Base-by-base conservation (phyloP, 1,139 yeast genomes). In the Blastobotrys apis region DNA sequence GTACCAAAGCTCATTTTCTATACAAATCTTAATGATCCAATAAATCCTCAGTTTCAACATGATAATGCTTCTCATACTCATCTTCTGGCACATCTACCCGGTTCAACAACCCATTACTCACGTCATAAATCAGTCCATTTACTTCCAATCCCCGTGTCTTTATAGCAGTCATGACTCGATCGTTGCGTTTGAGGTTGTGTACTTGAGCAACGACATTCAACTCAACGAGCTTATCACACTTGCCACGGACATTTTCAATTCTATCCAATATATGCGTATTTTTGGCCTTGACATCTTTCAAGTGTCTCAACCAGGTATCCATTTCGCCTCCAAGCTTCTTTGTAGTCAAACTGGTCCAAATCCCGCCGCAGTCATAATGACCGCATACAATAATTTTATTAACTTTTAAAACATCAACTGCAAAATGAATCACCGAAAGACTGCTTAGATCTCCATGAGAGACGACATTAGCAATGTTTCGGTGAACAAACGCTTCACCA, bases 361-460 rank as follows among this genome's bases (percentile, higher is more conserved):
- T 80, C 26, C 97, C 98, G 41, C 97, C 97, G 71, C 98, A 92
- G 66, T 88, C 95, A 29, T 95, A 85, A 69, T 92, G 98, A n/a
- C 98, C 98, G 66, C 97, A 88, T 8, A 92, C 86, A 47, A 92
- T 75, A 48, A 92, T 80, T 59, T 85, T 87, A 54, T 74, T 75
- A 30, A 94, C 95, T 60, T 85, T 83, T 52, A 92, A 73, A 16
- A 84, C 90, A 57, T 87, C 92, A 51, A 92, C 79, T 2, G 97
- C 96, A 59, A 88, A 87, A 63, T 92, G 97, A 36, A 92, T 72
- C 2, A 88, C 92, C 1, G 95, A 85, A 63, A 81, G 81, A 26
- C 84, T 75, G 41, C 90, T 78, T 41, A 84, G 70, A 63, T 92
- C 97, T 51, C 79, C 79, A 44, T 83, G 74, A 43, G 73, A 68